Base-by-base conservation (phyloP, 2,329 filamentous ascomycete species). In the Ascochyta rabiei region DNA sequence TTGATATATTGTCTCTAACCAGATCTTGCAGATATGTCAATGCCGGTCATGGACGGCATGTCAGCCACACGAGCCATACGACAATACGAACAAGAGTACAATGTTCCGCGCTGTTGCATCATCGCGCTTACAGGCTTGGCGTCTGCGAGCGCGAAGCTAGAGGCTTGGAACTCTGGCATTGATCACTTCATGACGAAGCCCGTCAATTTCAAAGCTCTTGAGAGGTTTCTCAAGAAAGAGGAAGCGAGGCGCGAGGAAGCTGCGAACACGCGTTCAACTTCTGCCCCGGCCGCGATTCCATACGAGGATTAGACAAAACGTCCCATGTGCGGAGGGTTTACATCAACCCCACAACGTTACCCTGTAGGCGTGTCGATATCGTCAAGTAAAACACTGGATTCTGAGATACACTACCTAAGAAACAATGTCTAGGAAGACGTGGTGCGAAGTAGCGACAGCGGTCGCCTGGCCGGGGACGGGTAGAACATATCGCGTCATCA, bases 11-110 rank as follows among this genome's bases (percentile, higher is more conserved):
- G 10, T 13, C 7, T 50, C 40, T 50, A 9, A 50, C 19, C 4
- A 6, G 19, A 5, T 33, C 13, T 30, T 2, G 23, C 21, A 69
- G 71, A 75, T 37, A 68, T 75, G 50, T 73, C 70, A 1, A 75
- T 75, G 72, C 72, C 72, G 2, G 64, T 74, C 34, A 70, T 75
- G 70, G 71, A 75, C 52, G 72, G 72, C 1, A 68, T 75, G 61
- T 64, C 64, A 7, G 69, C 71, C 15, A 75, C 71, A 3, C 65
- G 69, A 7, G 60, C 66, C 0, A 75, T 75, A 24, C 70, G 73
- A 3, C 56, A 68, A 13, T 63, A 68, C 44, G 71, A 75, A 46
- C 51, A 60, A 9, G 42, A 37, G 0, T 59, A 63, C 30, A 53
- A 64, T n/a, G 21, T 61, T 8, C 39, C 56, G 1, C 47, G 53